phyloP scores from a whole-genome alignment of 1,139 yeast species.

The Geotrichum candidum region DNA sequence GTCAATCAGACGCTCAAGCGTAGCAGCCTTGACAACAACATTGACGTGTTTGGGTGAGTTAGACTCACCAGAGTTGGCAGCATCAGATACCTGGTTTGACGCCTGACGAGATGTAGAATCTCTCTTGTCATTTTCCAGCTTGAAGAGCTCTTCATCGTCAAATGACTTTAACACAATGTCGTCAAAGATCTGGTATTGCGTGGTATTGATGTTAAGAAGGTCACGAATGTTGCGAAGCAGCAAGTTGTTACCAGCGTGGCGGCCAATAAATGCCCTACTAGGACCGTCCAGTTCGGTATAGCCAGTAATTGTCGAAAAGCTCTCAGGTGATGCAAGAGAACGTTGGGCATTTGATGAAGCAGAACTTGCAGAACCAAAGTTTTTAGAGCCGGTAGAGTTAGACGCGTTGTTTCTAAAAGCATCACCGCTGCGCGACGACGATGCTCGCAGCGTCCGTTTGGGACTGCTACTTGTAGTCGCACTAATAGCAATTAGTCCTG shows the following conservation, averaged over 20 bases:
- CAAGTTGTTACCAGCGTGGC: slow-evolving; percentile 40
- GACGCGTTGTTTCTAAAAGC: slow-evolving; percentile 3
- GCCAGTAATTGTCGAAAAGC: slow-evolving; percentile 37
- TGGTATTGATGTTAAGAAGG: slow-evolving; percentile 52
- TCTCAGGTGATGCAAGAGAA: slow-evolving; percentile 32
- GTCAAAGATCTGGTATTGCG: slow-evolving; percentile 47
- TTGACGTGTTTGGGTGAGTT: slow-evolving; percentile 23
- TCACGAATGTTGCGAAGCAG: slow-evolving; percentile 53
- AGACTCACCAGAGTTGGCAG: neutral
- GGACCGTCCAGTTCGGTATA: slow-evolving; percentile 35
- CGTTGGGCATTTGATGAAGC: slow-evolving; percentile 1
- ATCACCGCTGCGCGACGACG: slow-evolving; percentile 16
- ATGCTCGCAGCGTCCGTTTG: slow-evolving; percentile 19
- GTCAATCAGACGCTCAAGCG: slow-evolving; percentile 55
- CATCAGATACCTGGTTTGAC: slow-evolving; percentile 27
- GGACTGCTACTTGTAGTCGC: slow-evolving; percentile 16
- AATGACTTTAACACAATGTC: slow-evolving; percentile 53
- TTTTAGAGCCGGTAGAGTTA: neutral
- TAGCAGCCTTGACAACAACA: slow-evolving; percentile 55
- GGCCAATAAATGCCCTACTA: slow-evolving; percentile 36
- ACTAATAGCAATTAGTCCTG: slow-evolving; percentile 38
- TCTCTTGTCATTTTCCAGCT: slow-evolving; percentile 30
- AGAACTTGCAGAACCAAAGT: slow-evolving; percentile 8
- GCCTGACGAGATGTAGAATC: slow-evolving; percentile 37
- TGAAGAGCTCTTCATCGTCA: slow-evolving; percentile 31